These are phyloP conservation scores for Mytilinidion resinicola DNA, from an alignment of 495 filamentous ascomycete species.

Conservation along the genomic window DNA sequence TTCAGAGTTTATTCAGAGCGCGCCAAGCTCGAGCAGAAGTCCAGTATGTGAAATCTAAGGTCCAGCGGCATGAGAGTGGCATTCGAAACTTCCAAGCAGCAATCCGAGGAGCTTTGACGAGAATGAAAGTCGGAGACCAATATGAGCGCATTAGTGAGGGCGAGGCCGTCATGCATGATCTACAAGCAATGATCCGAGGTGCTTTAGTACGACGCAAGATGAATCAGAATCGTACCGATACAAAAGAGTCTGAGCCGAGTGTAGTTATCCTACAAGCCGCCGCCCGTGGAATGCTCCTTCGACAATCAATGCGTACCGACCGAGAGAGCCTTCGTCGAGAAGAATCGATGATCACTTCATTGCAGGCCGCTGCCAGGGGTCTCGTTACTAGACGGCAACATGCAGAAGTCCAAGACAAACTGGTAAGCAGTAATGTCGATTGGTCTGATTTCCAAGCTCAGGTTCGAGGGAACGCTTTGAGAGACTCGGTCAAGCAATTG, in stretches of 20 bases:
- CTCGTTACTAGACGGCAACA: constrained; percentile 17
- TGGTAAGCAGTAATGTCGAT: constrained; percentile 27
- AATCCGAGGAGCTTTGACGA: constrained; percentile 35
- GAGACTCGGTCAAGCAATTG: constrained; percentile 18
- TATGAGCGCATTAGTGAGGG: constrained; percentile 35
- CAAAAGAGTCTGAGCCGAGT: constrained; percentile 42
- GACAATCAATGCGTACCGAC: constrained; percentile 30
- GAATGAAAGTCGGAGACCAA: constrained; percentile 34
- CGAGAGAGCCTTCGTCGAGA: constrained; percentile 31
- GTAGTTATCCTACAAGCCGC: constrained; percentile 66
- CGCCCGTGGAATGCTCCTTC: constrained; percentile 33
- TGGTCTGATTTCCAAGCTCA: constrained; percentile 26
- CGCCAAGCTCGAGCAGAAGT: constrained; percentile 65
- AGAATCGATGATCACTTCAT: constrained; percentile 20
- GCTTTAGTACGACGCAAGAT: constrained; percentile 49
- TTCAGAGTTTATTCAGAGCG: constrained; percentile 83
- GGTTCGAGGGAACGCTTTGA: constrained; percentile 20
- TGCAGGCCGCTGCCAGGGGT: constrained; percentile 23
- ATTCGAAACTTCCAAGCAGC: constrained; percentile 51
- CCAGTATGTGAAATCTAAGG: constrained; percentile 54
- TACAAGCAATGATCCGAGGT: constrained; percentile 63
- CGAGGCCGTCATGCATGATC: constrained; percentile 48
- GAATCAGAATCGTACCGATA: constrained; percentile 43
- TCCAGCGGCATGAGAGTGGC: constrained; percentile 52
- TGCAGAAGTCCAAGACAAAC: constrained; percentile 23